Evolutionary conservation across 1,139 yeast species (phyloP), one percentile per base, ranked within the genome.

Genomic region (Trichomonascaceae sp.): DNA sequence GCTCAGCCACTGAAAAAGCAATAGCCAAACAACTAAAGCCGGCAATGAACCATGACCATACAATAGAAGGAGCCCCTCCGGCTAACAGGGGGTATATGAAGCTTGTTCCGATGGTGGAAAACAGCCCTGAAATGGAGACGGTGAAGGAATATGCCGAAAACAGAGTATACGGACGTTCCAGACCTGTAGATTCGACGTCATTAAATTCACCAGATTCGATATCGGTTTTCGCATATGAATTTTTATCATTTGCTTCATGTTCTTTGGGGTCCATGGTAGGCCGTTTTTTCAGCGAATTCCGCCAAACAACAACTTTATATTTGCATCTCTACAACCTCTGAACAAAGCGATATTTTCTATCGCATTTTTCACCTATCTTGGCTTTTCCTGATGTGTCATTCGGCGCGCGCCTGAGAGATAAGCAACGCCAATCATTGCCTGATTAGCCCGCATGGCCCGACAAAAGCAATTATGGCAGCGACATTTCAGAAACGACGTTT

Each of bases 1-100:
- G 68, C 60, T 83, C 84, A 2, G 86, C 78, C 76, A 85, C 79
- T 1, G 83, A 74, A 12, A 75, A 66, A 10, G 79, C 82, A 53
- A 79, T 72, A 63, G 77, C 73, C 56, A 74, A 66, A 13, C 81
- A 75, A 36, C 79, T 69, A 51, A 70, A 70, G 8, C 85, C 80
- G 53, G 82, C 78, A 59, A 83, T 81, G 9, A 78, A 60, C 58
- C 84, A 60, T 43, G 57, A 55, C 61, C 78, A 78, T 2, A 78
- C 72, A 49, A 76, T 73, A 59, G 76, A 64, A 61, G 77, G 68
- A 24, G 81, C 80, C 2, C 82, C 82, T 36, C 83, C 82, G 38
- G 79, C 71, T 19, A 70, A 64, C 52, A 79, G 72, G 51, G 81
- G 80, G 4, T 79, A 72, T 36, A 74, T 74, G 63, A 78, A 71